These are phyloP conservation scores for Chrysosporium keratinophilum DNA, from an alignment of 2,329 filamentous ascomycete genomes.

Conservation along the genomic window DNA sequence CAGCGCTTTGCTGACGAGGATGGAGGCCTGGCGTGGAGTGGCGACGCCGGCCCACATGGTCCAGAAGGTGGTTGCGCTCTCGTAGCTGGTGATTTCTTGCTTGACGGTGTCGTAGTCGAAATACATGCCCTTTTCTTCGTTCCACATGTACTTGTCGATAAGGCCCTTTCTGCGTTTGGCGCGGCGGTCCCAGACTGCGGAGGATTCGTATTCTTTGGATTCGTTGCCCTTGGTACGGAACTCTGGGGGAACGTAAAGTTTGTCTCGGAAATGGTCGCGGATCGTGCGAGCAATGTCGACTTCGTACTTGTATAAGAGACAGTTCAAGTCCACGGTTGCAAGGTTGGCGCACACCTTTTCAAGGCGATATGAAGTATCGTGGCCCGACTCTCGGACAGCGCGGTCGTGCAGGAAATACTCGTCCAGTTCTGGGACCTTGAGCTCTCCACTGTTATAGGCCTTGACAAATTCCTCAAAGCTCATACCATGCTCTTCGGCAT, in stretches of 20 bases:
- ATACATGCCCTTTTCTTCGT: constrained; percentile 85
- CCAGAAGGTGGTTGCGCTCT: constrained; percentile 92
- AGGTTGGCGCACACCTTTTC: constrained; percentile 80
- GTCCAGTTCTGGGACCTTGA: constrained; percentile 80
- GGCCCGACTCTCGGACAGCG: constrained; percentile 88
- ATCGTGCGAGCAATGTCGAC: constrained; percentile 83
- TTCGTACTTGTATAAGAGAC: constrained; percentile 93
- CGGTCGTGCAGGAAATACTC: constrained; percentile 94
- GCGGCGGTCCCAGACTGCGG: constrained; percentile 80
- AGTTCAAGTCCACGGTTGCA: constrained; percentile 90
- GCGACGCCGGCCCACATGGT: constrained; percentile 90
- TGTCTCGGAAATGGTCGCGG: constrained; percentile 71
- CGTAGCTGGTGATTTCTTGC: constrained; percentile 71
- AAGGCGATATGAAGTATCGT: constrained; percentile 90
- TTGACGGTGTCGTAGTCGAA: constrained; percentile 91
- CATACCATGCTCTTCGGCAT: constrained; percentile 74
- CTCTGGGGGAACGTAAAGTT: constrained; percentile 67
- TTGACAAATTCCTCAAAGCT: constrained; percentile 72
- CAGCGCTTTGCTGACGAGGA: constrained; percentile 68
- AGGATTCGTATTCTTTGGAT: constrained; percentile 64
- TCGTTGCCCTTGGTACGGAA: constrained; percentile 60
- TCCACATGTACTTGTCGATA: constrained; percentile 92
- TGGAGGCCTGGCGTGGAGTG: constrained; percentile 72
- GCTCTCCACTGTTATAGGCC: constrained; percentile 69
- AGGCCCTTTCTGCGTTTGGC: constrained; percentile 71